Evolutionary conservation across 106 monocot genomes (phyloP).

Genomic region (Acanthochlamys bracteata): DNA sequence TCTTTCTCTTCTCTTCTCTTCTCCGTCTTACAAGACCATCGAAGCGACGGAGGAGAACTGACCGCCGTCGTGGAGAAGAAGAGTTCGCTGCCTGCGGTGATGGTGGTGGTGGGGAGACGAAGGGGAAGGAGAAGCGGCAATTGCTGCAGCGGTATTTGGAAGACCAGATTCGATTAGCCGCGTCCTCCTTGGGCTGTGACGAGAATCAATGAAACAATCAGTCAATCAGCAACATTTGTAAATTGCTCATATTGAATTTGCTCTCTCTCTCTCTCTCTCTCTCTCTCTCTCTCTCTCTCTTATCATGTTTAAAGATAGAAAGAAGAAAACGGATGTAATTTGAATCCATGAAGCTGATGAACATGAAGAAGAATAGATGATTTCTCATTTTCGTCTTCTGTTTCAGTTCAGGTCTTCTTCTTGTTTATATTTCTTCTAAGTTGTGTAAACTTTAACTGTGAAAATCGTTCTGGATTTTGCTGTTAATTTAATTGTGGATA

Average conservation of each 20-base stretch:
- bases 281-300: too few species aligned
- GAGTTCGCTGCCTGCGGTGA: not conserved
- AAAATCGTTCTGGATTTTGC: too few species aligned
- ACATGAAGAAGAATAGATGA: too few species aligned
- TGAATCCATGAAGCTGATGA: not conserved
- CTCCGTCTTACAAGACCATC: not conserved
- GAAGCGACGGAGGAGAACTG: not conserved
- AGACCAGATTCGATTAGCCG: constrained; percentile 5
- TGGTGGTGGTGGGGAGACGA: not conserved
- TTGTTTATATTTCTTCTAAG: too few species aligned
- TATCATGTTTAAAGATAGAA: not conserved
- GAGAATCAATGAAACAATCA: not conserved
- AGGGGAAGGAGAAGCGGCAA: not conserved
- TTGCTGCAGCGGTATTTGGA: constrained; percentile 5
- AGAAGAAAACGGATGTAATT: not conserved
- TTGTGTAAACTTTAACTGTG: too few species aligned
- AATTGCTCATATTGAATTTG: not conserved
- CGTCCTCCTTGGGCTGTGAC: not conserved
- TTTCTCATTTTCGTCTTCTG: too few species aligned
- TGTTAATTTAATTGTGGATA: too few species aligned
- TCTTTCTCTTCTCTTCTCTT: not conserved
- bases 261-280: not conserved
- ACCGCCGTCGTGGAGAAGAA: not conserved
- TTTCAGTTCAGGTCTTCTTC: too few species aligned
- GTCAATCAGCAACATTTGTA: not conserved